Base-by-base conservation (phyloP, 768 basidiomycete species). In the Tulasnella sp. region DNA sequence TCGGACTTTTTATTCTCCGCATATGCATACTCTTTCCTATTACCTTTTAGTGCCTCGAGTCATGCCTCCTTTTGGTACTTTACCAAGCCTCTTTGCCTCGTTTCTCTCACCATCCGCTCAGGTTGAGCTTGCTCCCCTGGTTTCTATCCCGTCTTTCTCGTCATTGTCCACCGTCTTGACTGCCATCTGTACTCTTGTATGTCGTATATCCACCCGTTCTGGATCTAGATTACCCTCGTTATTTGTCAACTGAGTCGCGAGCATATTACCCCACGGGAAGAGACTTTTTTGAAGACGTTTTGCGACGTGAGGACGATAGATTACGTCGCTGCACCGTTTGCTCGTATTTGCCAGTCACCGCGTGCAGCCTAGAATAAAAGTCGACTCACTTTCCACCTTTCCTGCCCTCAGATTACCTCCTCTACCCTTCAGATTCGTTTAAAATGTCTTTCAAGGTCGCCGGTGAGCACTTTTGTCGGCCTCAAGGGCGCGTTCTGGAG, bases 371-470 rank as follows among this genome's bases (percentile, higher is more conserved):
- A 43, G 27, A 43, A 39, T 9, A 39, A 17, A n/a, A 19, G 6
- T 9, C 41, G 41, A 43, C 27, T 45, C 62, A 51, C 60, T 51
- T 58, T 46, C 37, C 54, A 3, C 25, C 29, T 42, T 51, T 59
- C 34, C 19, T 43, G 42, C 23, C 42, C 58, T 62, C 64, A 70
- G 59, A 36, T 15, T 34, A 27, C 54, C 29, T 21, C 42, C 34
- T 42, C 17, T 31, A 8, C 46, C 40, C 34, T 25, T 25, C 32
- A 45, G 17, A 27, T 25, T 49, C 52, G 40, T 7, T n/a, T 17
- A 49, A 19, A 58, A 61, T 61, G 61, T 54, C 58, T 36, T 61
- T 54, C 56, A 61, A 61, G 49, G 61, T 61, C 42, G 65, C 65
- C 52, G 65, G 63, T 61, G 53, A 56, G 63, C 49, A 45, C 34